Evolutionary conservation across 177 flowering plant genomes (phyloP), one percentile per base, ranked within the genome.

Genomic region (Tripterygium wilfordii): DNA sequence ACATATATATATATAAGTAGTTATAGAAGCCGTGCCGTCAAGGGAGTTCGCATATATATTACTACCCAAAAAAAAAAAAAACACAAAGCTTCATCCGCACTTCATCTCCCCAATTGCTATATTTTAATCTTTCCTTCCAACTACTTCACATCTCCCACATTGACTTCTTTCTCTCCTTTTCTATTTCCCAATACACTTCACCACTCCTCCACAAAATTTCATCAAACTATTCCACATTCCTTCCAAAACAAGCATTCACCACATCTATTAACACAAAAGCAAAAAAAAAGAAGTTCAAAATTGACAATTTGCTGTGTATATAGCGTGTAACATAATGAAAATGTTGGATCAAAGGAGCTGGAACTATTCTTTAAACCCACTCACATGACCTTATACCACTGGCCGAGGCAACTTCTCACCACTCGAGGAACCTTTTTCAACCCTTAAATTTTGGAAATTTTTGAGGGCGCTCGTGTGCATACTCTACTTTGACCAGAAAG

Each of bases 21-120:
- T 68, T 68, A 67, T 55, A 74, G 80, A 64, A 74, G 74, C 72
- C 88, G 88, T 82, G 88, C 88, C 89, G 81, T 77, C 61, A 53
- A 64, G 83, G 79, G 61, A 45, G 70, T 68, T 62, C 29, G 60
- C 61, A 49, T 67, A 48, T 58, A 54, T 20, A 21, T 7, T 6
- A 6, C 28, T 24, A 36, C 62, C 21, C 27, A 31, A 30, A 21
- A 31, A 37, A 49, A 58, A 45, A 47, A 38, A 22, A 15, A 24
- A 35, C 53, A 58, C 68, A 62, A 62, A 50, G 26, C 82, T 74
- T 76, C 57, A 12, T 45, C 72, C 21, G 40, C 70, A 71, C 62
- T 62, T 57, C 65, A 69, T 50, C 59, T 62, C 28, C 53, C 15
- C 13, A 19, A 30, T 36, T 50, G 13, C 32, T 27, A 18, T 31